Evolutionary conservation across 345 rosid genomes (phyloP), one percentile per base, ranked within the genome.

Genomic region (Citropsis articulata): DNA sequence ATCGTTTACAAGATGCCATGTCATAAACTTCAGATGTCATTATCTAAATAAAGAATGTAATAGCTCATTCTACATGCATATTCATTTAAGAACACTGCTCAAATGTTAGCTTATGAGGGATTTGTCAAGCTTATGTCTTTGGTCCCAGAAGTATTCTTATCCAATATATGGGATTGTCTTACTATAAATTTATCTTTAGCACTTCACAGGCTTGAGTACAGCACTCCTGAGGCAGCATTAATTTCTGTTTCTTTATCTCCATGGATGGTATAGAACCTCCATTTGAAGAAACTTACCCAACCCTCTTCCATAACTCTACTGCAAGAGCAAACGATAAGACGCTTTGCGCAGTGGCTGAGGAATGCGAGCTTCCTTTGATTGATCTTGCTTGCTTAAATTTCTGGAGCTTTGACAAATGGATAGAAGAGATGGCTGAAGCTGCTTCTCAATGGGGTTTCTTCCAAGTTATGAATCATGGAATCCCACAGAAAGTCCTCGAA

Each of bases 401-500:
- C 62, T 22, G 9, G 63, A 9, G 36, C 64, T 31, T 40, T 85
- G 83, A 83, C 30, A 77, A 77, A 21, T 92, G 91, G 81, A 81
- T 67, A 61, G 65, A 75, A 70, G 77, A 89, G 72, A 85, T 91
- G 35, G 86, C 78, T 24, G 72, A 68, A 69, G 98, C 92, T 1
- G 87, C 94, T 0, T 81, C 75, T 14, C 83, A 87, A 73, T 94
- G 93, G 94, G 98, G 97, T 0, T 94, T 92, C 80, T 94, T 92
- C 72, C 93, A 92, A 80, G 74, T 90, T 5, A 79, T 85, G 70
- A 92, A 91, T 73, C 97, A 94, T 81, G 97, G 91, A 63, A 73
- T 94, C 48, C 80, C 89, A 2, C 71, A 24, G 16, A 84, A 87
- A 40, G 76, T 87, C 5, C 67, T 88, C 50, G 86, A 82, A 60